These are phyloP conservation scores for Musa beccarii DNA, from an alignment of 176 grass and related monocot genomes.

Conservation along the genomic window DNA sequence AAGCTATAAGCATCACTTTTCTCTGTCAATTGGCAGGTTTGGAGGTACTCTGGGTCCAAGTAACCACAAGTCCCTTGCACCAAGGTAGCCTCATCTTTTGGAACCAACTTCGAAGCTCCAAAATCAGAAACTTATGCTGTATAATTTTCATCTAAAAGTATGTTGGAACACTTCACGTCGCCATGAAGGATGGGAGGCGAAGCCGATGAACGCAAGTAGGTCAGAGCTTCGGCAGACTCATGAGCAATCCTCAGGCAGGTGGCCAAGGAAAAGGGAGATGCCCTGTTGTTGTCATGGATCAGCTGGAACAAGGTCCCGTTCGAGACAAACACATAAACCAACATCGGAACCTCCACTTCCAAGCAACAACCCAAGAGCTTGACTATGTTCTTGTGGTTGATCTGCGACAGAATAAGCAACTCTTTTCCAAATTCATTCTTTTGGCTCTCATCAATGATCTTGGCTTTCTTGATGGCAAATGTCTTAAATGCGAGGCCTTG, in stretches of 20 bases:
- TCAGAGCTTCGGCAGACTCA: not conserved
- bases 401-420: not conserved
- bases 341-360: constrained; percentile 8
- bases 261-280: not conserved
- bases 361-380: constrained; percentile 11
- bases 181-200: constrained; percentile 4
- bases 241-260: not conserved
- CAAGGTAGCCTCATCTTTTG: not conserved
- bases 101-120: not conserved
- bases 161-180: constrained; percentile 8
- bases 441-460: not conserved
- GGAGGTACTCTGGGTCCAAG: not conserved
- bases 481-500: not conserved
- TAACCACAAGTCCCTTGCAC: constrained; percentile 9
- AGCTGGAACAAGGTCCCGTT: not conserved
- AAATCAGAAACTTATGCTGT: constrained; percentile 1
- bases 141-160: constrained; percentile 1
- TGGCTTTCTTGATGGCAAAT: not conserved
- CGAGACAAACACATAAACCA: constrained; percentile 1
- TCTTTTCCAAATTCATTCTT: constrained; percentile 12
- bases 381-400: constrained; percentile 14
- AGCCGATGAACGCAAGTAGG: constrained; percentile 5
- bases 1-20: constrained; percentile 16
- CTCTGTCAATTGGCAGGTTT: not conserved
- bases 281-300: not conserved